Percentiles rank a stretch among this genome's conserved stretches.
These are phyloP conservation scores for Naegleria lovaniensis DNA, from an alignment of 208 protist genomes.

Conservation along the genomic window DNA sequence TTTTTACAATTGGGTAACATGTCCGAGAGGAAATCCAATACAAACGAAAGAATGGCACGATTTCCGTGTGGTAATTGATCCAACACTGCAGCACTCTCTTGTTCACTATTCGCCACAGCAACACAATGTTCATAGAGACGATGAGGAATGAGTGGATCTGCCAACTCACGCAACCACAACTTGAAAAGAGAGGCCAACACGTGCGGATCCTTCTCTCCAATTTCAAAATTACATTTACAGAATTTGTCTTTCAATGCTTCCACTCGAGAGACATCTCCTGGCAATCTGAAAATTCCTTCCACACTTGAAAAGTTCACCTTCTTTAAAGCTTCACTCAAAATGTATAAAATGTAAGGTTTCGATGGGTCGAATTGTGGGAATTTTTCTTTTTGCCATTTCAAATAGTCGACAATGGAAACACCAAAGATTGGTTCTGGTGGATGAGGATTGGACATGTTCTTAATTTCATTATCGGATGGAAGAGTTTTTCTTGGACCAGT, in stretches of 20 bases:
- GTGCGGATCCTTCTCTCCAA: neutral
- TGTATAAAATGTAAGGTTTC: neutral
- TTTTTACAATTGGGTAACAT: neutral
- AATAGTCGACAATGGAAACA: slow-evolving; percentile 23
- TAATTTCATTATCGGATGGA: neutral
- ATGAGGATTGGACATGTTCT: neutral
- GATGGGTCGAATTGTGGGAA: neutral
- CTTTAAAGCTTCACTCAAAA: neutral
- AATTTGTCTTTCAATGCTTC: neutral
- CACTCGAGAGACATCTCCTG: neutral
- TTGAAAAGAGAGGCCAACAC: slow-evolving; percentile 17
- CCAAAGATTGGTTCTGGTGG: neutral
- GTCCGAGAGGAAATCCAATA: neutral
- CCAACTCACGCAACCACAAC: slow-evolving; percentile 25
- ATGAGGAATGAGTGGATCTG: slow-evolving; percentile 22
- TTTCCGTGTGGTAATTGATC: neutral
- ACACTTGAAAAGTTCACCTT: too few species aligned
- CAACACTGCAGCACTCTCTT: neutral
- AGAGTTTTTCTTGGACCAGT: neutral
- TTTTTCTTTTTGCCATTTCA: slow-evolving; percentile 20
- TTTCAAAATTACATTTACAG: neutral
- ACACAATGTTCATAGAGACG: neutral
- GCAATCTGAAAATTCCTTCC: slow-evolving; percentile 27
- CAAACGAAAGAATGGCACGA: neutral
- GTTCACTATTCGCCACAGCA: neutral